A percentile compares a stretch with the other conserved stretches of the same genome.
Evolutionary conservation across 352 stramenopile species (phyloP).

Genomic region (Aphanomyces stellatus): DNA sequence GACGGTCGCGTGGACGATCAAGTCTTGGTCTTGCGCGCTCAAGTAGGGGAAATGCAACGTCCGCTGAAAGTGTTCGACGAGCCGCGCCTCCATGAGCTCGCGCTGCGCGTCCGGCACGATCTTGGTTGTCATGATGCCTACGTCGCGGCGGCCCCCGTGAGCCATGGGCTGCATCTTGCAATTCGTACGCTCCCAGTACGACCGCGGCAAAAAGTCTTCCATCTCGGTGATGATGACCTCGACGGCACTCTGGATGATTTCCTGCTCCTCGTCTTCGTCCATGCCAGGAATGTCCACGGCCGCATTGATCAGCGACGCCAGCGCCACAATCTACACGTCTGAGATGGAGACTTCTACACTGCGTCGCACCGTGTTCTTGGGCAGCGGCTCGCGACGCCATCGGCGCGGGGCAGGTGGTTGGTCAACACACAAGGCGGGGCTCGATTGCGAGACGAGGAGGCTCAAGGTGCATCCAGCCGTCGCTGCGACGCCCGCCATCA

Average conservation of each 20-base stretch:
- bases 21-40: background rate
- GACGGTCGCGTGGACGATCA: background rate
- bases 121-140: constrained; percentile 13
- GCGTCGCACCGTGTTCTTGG: background rate
- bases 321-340: background rate
- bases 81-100: background rate
- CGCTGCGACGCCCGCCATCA: no score
- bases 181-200: constrained; percentile 9
- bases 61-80: background rate
- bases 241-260: constrained; percentile 4
- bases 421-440: background rate
- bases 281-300: constrained; percentile 9
- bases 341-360: background rate
- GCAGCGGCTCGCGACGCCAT: background rate
- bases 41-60: constrained; percentile 9
- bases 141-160: background rate
- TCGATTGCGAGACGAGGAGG: background rate
- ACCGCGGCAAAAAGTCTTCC: constrained; percentile 8
- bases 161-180: background rate
- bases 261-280: constrained; percentile 1
- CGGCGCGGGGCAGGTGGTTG: no score
- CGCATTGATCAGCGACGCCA: constrained; percentile 6
- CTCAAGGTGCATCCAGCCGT: no score
- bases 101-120: background rate
- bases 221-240: constrained; percentile 7